phyloP scores from a whole-genome alignment of 2,329 filamentous ascomycete species.

The Monilinia polystroma region DNA sequence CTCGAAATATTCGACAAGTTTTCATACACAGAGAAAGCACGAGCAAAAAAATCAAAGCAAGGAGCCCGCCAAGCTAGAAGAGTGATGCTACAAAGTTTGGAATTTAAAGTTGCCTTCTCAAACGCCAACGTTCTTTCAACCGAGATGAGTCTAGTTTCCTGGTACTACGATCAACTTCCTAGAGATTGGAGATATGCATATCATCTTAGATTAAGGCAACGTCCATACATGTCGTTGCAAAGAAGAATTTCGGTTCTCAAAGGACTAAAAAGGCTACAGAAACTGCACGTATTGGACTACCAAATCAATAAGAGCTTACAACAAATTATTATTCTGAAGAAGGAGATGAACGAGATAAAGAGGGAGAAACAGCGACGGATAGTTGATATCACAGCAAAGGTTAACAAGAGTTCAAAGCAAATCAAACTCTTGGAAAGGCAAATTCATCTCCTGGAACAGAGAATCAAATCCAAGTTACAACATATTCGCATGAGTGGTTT shows the following conservation, averaged over 20 bases:
- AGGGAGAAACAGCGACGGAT: background rate
- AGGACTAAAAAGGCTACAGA: constrained; percentile 3
- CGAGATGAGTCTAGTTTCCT: constrained; percentile 12
- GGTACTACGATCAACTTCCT: constrained; percentile 7
- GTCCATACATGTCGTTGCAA: constrained; percentile 11
- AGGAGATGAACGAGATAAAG: background rate
- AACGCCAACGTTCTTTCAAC: background rate
- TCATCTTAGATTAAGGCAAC: constrained; percentile 4
- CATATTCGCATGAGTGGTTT: background rate
- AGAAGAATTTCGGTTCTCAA: constrained; percentile 10
- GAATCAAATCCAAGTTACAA: background rate
- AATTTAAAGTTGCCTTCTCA: constrained; percentile 9
- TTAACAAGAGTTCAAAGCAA: background rate
- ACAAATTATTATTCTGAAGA: constrained; percentile 2
- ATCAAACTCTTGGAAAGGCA: background rate
- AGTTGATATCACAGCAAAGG: background rate
- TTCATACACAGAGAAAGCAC: constrained; percentile 4
- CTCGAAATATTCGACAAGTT: constrained; percentile 17
- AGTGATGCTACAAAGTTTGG: constrained; percentile 18
- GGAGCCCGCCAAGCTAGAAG: constrained; percentile 7
- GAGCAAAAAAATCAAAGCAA: constrained; percentile 4
- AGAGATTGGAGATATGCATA: constrained; percentile 19
- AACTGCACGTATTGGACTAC: constrained; percentile 8
- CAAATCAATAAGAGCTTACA: background rate
- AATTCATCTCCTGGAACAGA: background rate